These are phyloP conservation scores for Russula brevipes DNA, from an alignment of 768 basidiomycete species.

Conservation along the genomic window DNA sequence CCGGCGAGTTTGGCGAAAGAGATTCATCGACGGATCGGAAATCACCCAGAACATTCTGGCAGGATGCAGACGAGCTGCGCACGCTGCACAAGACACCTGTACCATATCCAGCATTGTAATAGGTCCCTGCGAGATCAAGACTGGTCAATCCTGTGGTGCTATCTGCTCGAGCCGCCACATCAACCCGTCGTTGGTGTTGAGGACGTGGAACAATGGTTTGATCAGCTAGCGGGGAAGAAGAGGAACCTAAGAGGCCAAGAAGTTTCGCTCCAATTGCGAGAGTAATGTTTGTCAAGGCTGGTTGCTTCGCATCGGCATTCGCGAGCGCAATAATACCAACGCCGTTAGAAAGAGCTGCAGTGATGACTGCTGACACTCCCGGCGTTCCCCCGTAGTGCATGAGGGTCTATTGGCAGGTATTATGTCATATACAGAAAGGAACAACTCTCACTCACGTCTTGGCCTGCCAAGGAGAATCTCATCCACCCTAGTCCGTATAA, in stretches of 20 bases:
- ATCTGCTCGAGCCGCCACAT: too few species aligned
- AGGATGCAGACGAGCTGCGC: conserved; percentile 4
- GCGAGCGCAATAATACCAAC: conserved; percentile 33
- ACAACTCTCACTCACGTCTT: conserved; percentile 34
- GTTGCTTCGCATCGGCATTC: conserved; percentile 24
- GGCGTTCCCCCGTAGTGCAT: conserved; percentile 33
- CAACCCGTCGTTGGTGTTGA: background rate
- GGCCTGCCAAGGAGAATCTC: conserved; percentile 36
- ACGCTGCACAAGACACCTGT: background rate
- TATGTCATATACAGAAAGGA: background rate
- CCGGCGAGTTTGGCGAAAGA: background rate
- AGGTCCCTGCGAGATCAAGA: conserved; percentile 9
- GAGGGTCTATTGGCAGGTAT: conserved; percentile 31
- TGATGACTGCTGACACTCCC: conserved; percentile 32
- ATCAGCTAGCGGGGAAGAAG: too few species aligned
- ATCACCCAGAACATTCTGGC: conserved; percentile 4
- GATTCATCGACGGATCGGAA: conserved; percentile 3
- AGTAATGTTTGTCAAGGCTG: background rate
- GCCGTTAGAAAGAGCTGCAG: conserved; percentile 35
- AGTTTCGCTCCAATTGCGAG: background rate
- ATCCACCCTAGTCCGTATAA: conserved; percentile 45
- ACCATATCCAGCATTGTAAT: conserved; percentile 11
- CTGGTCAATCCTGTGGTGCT: background rate
- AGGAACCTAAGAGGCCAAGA: too few species aligned
- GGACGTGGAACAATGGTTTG: background rate